Conservation (phyloP, 2,329 filamentous ascomycete genomes). For the Penicillium sp. region DNA sequence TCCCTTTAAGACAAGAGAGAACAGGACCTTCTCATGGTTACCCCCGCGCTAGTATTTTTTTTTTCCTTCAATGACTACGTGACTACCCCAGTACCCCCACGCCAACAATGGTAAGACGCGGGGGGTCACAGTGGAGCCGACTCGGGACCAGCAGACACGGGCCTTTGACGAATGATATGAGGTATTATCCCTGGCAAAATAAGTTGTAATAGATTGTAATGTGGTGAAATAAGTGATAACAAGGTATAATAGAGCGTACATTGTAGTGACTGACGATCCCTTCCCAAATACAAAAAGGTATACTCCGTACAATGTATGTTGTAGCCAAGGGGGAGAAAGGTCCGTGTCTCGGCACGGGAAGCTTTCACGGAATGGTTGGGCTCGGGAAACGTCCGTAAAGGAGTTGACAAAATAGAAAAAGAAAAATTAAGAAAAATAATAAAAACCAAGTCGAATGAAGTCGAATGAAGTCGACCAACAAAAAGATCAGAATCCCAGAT, state of each 20-base stretch:
- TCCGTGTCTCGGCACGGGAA: background rate
- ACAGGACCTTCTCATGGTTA: background rate
- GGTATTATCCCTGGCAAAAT: too few relatives aligned
- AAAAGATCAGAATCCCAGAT: too few relatives aligned
- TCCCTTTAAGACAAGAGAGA: background rate
- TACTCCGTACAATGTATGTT: background rate
- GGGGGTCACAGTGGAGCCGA: slow-evolving; percentile 6
- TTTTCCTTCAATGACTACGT: background rate
- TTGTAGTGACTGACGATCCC: background rate
- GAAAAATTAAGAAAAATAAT: too few relatives aligned
- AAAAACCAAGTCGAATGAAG: too few relatives aligned
- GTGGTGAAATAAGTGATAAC: too few relatives aligned
- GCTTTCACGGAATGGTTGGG: background rate
- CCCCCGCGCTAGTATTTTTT: slow-evolving; percentile 9
- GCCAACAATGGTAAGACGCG: slow-evolving; percentile 4
- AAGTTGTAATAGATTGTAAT: too few relatives aligned
- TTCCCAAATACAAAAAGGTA: background rate
- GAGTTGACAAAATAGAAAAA: too few relatives aligned
- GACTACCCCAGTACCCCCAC: slow-evolving; percentile 12
- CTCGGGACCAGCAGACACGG: background rate
- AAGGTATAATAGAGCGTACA: background rate
- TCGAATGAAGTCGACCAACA: too few relatives aligned
- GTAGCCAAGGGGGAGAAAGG: background rate
- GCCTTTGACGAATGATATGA: too few relatives aligned
- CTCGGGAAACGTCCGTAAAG: background rate